These are phyloP conservation scores for Tulasnella sp. DNA, from an alignment of 768 basidiomycete species.

Conservation along the genomic window DNA sequence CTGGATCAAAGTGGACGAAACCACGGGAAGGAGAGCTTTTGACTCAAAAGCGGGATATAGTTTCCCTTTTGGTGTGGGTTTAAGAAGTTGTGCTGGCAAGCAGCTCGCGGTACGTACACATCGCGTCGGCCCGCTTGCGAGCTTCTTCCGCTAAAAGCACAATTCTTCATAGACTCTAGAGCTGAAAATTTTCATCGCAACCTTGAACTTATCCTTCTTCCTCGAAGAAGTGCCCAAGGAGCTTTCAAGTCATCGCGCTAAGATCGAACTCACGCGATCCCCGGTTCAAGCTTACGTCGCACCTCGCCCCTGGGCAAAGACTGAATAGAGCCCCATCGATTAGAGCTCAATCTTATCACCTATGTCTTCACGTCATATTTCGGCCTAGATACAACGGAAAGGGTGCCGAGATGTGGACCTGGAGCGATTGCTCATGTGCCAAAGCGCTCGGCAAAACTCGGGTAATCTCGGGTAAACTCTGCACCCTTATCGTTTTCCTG, in stretches of 20 bases:
- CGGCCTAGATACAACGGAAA: too few relatives aligned
- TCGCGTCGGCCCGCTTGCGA: not conserved
- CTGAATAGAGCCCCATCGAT: too few relatives aligned
- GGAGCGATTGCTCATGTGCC: too few relatives aligned
- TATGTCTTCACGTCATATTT: too few relatives aligned
- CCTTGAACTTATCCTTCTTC: conserved; percentile 6
- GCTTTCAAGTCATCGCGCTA: not conserved
- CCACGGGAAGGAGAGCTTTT: not conserved
- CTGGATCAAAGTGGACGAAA: not conserved
- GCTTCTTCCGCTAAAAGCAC: not conserved
- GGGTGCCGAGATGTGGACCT: too few relatives aligned
- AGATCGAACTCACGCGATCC: not conserved
- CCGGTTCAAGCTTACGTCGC: not conserved
- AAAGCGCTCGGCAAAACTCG: too few relatives aligned
- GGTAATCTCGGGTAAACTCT: too few relatives aligned
- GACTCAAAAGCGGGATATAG: not conserved
- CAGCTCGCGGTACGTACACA: not conserved
- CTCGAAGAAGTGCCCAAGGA: not conserved
- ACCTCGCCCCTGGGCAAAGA: not conserved
- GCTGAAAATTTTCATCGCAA: conserved; percentile 11
- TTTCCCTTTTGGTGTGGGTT: conserved; percentile 5
- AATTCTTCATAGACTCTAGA: not conserved
- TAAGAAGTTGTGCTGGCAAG: conserved; percentile 4
- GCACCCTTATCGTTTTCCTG: too few relatives aligned
- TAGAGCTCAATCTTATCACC: too few relatives aligned